Conservation (phyloP, 2,329 filamentous ascomycete genomes). For the Ceratocystis destructans region DNA sequence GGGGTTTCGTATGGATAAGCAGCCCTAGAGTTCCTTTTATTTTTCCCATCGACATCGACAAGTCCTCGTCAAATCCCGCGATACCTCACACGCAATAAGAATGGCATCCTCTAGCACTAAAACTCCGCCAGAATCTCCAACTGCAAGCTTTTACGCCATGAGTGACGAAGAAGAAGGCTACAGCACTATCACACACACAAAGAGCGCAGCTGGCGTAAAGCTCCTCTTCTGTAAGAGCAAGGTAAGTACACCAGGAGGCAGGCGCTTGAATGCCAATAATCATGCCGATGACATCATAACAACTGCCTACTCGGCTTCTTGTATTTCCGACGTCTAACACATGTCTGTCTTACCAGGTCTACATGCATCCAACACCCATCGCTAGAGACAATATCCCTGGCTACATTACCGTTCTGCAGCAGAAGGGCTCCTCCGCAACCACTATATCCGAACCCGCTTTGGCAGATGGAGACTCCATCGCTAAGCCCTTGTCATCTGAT, state of each 20-base stretch:
- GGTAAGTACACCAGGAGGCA: conserved; percentile 33
- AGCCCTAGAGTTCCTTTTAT: not conserved
- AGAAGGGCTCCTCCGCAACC: conserved; percentile 48
- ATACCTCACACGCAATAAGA: conserved; percentile 2
- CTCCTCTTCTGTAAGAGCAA: conserved; percentile 95
- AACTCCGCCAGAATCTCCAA: conserved; percentile 46
- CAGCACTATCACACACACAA: conserved; percentile 75
- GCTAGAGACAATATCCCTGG: conserved; percentile 92
- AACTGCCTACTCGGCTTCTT: not conserved
- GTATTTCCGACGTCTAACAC: not conserved
- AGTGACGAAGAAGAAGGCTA: conserved; percentile 95
- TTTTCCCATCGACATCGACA: not conserved
- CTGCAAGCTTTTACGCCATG: conserved; percentile 84
- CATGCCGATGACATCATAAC: not conserved
- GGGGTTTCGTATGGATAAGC: not conserved
- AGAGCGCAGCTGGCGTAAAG: conserved; percentile 72
- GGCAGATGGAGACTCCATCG: conserved; percentile 18
- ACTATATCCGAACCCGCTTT: conserved; percentile 25
- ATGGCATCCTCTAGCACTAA: conserved; percentile 23
- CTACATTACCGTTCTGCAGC: conserved; percentile 84
- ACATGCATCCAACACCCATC: conserved; percentile 85
- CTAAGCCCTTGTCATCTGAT: conserved; percentile 46
- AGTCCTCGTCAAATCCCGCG: not conserved
- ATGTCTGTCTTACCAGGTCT: conserved; percentile 48
- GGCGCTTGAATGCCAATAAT: not conserved